Percentiles rank a stretch among this genome's conserved stretches.
Evolutionary conservation across 805 yeast genomes (phyloP).

Genomic region (Kluyveromyces wickerhamii): DNA sequence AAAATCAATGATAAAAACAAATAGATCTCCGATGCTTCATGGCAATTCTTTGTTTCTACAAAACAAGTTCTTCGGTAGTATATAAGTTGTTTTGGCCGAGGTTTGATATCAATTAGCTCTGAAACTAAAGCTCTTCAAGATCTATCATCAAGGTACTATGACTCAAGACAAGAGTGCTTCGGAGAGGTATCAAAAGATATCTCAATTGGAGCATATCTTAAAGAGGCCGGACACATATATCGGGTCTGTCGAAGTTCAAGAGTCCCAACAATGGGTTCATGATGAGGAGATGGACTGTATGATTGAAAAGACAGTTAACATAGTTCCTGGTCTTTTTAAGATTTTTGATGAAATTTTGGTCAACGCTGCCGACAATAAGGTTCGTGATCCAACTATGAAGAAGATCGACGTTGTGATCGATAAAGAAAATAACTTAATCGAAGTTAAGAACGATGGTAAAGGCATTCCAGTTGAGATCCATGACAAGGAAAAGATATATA

Average conservation of each 20-base stretch:
- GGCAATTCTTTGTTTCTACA: too few species aligned
- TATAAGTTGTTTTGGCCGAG: too few species aligned
- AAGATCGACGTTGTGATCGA: slow-evolving; percentile 76
- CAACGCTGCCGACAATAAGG: slow-evolving; percentile 97
- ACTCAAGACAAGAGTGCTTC: slow-evolving; percentile 36
- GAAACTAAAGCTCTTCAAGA: too few species aligned
- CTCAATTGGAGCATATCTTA: slow-evolving; percentile 92
- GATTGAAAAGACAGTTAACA: slow-evolving; percentile 54
- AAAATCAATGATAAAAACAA: too few species aligned
- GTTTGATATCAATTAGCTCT: too few species aligned
- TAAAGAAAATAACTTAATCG: slow-evolving; percentile 62
- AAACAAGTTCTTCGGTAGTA: too few species aligned
- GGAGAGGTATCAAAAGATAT: slow-evolving; percentile 83
- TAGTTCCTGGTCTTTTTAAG: slow-evolving; percentile 94
- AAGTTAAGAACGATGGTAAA: slow-evolving; percentile 84
- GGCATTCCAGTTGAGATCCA: slow-evolving; percentile 96
- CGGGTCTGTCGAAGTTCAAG: slow-evolving; percentile 84
- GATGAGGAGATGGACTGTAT: slow-evolving; percentile 57
- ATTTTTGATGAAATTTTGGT: slow-evolving; percentile 96
- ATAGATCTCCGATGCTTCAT: too few species aligned
- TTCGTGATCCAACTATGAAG: slow-evolving; percentile 87
- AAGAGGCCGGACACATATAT: slow-evolving; percentile 97
- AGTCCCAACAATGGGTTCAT: slow-evolving; percentile 77
- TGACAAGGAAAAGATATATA: slow-evolving; percentile 81
- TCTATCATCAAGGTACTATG: too few species aligned